Evolutionary conservation across 768 basidiomycete species (phyloP), one percentile per base, ranked within the genome.

Genomic region (Boletus reticulatus): DNA sequence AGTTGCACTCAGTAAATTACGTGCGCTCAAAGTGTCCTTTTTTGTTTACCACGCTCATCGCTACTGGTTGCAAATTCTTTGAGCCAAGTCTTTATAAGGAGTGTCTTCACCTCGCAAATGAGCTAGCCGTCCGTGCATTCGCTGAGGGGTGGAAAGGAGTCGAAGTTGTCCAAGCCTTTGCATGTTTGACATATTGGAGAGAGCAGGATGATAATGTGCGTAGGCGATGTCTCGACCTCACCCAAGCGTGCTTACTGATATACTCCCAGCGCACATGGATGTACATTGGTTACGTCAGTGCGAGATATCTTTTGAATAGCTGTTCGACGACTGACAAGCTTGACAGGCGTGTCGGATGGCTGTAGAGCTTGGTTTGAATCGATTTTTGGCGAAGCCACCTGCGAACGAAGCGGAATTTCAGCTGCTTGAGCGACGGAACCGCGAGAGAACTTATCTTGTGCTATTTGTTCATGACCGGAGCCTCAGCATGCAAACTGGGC

Each of bases 121-220:
- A 88, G 22, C 80, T 87, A 59, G 84, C 87, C n/a, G 77, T 88
- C 27, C 82, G 83, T 55, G 90, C 92, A 10, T 92, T 94, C 63
- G 79, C 84, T 32, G 84, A 88, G 58, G 80, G 79, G n/a, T 86
- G 82, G 82, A 88, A 90, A 68, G 80, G 85, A 57, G 84, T 95
- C 50, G 93, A 94, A 71, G 85, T 93, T 20, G 88, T 91, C 5
- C 94, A 96, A 72, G 90, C 92, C 27, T 90, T 93, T 68, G 87
- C 89, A 19, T 92, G 91, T 63, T 76, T 95, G 57, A 91, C 87
- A 38, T 95, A 94, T 71, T 95, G 92, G 91, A 87, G 82, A 67
- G 89, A 92, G 62, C 88, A 92, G 39, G 85, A 89, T 59, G 94
- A 96, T 62, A 89, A 84, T 52, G 88, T 89, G 59, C 45, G 81